Evolutionary conservation across 768 basidiomycete species (phyloP).

Genomic region (Tulasnella sp.): DNA sequence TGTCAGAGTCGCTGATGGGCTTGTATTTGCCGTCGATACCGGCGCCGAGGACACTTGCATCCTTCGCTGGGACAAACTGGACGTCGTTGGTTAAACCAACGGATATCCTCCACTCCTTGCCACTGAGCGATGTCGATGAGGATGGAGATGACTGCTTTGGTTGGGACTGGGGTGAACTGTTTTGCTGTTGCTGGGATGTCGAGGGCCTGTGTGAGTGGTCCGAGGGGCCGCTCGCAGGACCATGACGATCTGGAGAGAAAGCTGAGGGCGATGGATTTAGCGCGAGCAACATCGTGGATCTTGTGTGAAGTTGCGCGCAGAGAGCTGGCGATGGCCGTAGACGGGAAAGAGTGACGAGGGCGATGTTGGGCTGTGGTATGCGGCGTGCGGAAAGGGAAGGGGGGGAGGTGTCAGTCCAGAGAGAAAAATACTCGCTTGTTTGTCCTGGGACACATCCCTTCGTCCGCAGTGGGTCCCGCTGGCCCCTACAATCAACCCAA

Average conservation of each 20-base stretch:
- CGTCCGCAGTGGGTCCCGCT: background rate
- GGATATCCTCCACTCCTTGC: conserved; percentile 16
- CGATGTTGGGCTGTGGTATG: background rate
- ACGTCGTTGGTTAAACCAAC: conserved; percentile 13
- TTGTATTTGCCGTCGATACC: conserved; percentile 48
- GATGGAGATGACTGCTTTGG: background rate
- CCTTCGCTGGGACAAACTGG: conserved; percentile 21
- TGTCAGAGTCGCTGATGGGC: conserved; percentile 53
- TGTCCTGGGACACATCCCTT: background rate
- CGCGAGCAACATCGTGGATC: background rate
- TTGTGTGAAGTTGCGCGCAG: background rate
- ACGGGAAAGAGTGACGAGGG: background rate
- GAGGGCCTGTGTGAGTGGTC: background rate
- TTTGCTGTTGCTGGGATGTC: background rate
- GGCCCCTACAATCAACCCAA: background rate
- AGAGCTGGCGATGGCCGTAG: background rate
- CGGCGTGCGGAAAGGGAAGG: background rate
- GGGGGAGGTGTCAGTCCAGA: background rate
- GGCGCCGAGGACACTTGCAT: conserved; percentile 13
- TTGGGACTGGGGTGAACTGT: background rate
- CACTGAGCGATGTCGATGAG: background rate
- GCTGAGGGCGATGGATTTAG: background rate
- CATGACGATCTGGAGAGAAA: background rate
- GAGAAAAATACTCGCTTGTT: background rate
- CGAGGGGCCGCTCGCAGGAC: background rate